phyloP scores from a whole-genome alignment of 257 asterid species.

The Solanum etuberosum region DNA sequence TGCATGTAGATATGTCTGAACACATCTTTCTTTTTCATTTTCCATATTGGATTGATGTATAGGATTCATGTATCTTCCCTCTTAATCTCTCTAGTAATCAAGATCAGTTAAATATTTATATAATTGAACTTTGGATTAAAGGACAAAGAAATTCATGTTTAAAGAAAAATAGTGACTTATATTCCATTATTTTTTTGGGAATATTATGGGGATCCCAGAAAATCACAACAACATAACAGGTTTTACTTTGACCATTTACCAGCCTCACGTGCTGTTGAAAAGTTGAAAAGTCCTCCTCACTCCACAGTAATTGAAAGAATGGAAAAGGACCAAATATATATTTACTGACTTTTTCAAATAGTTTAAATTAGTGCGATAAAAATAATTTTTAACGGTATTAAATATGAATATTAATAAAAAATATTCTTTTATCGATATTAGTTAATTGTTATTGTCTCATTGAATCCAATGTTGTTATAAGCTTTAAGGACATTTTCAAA shows the following conservation, averaged over 20 bases:
- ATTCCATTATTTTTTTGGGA: neutral
- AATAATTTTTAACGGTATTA: too few relatives aligned
- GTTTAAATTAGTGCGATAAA: too few relatives aligned
- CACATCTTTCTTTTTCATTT: neutral
- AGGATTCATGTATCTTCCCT: neutral
- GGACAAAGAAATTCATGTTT: neutral
- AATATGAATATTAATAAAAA: too few relatives aligned
- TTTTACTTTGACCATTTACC: neutral
- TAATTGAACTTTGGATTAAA: neutral
- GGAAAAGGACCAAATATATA: neutral
- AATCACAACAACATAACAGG: neutral
- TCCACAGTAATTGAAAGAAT: neutral
- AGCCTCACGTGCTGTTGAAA: neutral
- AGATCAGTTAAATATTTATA: neutral
- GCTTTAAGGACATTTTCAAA: too few relatives aligned
- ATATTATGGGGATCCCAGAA: neutral
- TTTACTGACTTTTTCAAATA: neutral
- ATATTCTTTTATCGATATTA: too few relatives aligned
- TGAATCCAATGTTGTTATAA: too few relatives aligned
- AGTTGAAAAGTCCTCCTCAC: neutral
- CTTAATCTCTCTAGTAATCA: neutral
- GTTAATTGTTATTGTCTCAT: too few relatives aligned
- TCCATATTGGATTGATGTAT: neutral
- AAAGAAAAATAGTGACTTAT: neutral
- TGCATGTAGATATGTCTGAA: neutral